Percentiles rank a stretch among this genome's conserved stretches.
phyloP scores from a whole-genome alignment of 1,139 yeast genomes.

The Spathaspora sp. region DNA sequence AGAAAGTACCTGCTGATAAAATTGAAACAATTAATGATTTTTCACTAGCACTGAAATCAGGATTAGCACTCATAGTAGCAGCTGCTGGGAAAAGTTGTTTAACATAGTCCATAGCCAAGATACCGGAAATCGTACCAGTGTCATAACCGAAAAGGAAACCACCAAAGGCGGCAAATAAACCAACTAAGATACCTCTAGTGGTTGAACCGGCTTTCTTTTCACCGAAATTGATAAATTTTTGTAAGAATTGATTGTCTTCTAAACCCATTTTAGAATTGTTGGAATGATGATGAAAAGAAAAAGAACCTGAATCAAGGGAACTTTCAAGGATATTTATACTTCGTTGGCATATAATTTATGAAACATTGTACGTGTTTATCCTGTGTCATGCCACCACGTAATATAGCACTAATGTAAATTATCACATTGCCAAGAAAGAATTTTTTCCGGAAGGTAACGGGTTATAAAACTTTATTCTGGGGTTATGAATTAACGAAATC shows the following conservation, averaged over 20 bases:
- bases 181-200: slow-evolving; percentile 44
- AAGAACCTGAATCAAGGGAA: neutral
- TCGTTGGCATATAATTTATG: neutral
- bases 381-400: neutral
- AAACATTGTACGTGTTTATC: neutral
- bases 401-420: neutral
- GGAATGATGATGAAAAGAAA: neutral
- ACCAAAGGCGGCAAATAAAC: slow-evolving; percentile 59
- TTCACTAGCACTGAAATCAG: slow-evolving; percentile 49
- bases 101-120: slow-evolving; percentile 69
- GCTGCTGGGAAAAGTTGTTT: slow-evolving; percentile 42
- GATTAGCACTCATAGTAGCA: neutral
- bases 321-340: neutral
- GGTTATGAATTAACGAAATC: neutral
- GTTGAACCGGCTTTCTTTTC: slow-evolving; percentile 52
- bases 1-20: slow-evolving; percentile 70
- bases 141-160: slow-evolving; percentile 75
- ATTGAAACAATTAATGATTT: slow-evolving; percentile 65
- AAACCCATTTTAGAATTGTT: slow-evolving; percentile 30
- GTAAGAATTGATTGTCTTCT: slow-evolving; percentile 33
- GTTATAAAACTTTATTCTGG: neutral
- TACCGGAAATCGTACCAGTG: slow-evolving; percentile 79
- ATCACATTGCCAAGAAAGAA: neutral
- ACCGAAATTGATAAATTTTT: slow-evolving; percentile 35
- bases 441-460: neutral